Percentiles rank a stretch among this genome's conserved stretches.
These are phyloP conservation scores for Dothideomycetes sp. DNA, from an alignment of 2,329 filamentous ascomycete genomes.

Conservation along the genomic window DNA sequence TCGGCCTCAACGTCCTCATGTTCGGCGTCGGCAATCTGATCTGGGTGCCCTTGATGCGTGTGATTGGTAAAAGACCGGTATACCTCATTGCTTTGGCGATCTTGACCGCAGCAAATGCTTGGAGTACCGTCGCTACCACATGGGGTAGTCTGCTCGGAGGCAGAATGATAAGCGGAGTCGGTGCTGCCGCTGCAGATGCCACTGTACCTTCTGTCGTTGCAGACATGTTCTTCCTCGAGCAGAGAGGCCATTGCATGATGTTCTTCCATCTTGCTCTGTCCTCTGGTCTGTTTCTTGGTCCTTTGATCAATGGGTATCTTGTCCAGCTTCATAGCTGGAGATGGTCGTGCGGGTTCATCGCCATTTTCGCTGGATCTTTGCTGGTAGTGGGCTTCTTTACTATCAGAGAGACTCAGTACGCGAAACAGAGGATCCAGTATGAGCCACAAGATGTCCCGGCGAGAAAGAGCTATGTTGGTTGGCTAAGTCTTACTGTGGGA, in stretches of 20 bases:
- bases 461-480: conserved; percentile 9
- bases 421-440: conserved; percentile 4
- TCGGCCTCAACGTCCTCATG: conserved; percentile 19
- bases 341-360: conserved; percentile 17
- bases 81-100: conserved; percentile 24
- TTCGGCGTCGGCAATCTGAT: conserved; percentile 21
- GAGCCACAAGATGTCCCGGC: conserved; percentile 3
- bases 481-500: conserved; percentile 12
- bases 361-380: conserved; percentile 15
- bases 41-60: conserved; percentile 21
- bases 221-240: conserved; percentile 24
- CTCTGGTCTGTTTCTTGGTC: conserved; percentile 26
- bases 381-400: conserved; percentile 16
- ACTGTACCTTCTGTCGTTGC: conserved; percentile 24
- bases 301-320: conserved; percentile 22
- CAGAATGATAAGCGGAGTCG: conserved; percentile 17
- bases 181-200: conserved; percentile 24
- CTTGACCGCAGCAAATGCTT: conserved; percentile 24
- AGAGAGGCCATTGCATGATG: conserved; percentile 27
- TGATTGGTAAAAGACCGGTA: conserved; percentile 26
- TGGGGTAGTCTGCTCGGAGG: conserved; percentile 16
- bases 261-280: conserved; percentile 26
- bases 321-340: conserved; percentile 17
- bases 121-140: conserved; percentile 19
- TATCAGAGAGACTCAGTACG: conserved; percentile 18